These are phyloP conservation scores for Prorocentrum cordatum DNA, from an alignment of 169 alveolate species.

Conservation along the genomic window DNA sequence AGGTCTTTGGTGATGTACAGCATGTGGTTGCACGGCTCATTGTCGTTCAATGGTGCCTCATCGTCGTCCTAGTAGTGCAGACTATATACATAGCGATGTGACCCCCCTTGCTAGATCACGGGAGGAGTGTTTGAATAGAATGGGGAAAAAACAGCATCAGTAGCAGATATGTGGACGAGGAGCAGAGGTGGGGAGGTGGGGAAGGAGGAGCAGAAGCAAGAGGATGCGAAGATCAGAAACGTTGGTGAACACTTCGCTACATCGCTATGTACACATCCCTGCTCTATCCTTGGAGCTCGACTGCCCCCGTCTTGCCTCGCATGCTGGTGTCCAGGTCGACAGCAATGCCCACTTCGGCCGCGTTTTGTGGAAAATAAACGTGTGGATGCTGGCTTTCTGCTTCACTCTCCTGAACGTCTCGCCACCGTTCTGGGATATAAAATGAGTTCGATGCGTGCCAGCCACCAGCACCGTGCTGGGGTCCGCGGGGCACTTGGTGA, in stretches of 20 bases:
- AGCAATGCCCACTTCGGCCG: constrained; percentile 72
- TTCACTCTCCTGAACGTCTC: constrained; percentile 70
- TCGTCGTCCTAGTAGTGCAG: too few species aligned
- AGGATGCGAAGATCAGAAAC: too few species aligned
- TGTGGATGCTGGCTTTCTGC: constrained; percentile 69
- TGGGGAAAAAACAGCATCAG: not conserved
- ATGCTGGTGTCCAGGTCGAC: constrained; percentile 76
- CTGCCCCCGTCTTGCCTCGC: too few species aligned
- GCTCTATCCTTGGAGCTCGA: too few species aligned
- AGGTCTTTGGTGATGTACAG: constrained; percentile 81
- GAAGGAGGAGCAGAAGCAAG: too few species aligned
- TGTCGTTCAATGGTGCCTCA: too few species aligned
- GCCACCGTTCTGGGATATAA: constrained; percentile 27
- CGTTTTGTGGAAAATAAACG: constrained; percentile 76
- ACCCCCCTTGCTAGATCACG: not conserved
- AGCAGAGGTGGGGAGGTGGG: too few species aligned
- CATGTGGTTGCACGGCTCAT: constrained; percentile 84
- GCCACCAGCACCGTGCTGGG: constrained; percentile 72
- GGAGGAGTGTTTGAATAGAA: not conserved
- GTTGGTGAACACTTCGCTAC: too few species aligned
- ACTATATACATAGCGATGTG: not conserved
- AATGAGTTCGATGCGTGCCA: not conserved
- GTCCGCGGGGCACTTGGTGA: constrained; percentile 76
- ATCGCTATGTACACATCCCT: too few species aligned
- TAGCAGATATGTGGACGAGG: not conserved